Percentiles rank a stretch among this genome's conserved stretches.
Conservation (phyloP, 495 filamentous ascomycete genomes). For the Acidiella bohemica region DNA sequence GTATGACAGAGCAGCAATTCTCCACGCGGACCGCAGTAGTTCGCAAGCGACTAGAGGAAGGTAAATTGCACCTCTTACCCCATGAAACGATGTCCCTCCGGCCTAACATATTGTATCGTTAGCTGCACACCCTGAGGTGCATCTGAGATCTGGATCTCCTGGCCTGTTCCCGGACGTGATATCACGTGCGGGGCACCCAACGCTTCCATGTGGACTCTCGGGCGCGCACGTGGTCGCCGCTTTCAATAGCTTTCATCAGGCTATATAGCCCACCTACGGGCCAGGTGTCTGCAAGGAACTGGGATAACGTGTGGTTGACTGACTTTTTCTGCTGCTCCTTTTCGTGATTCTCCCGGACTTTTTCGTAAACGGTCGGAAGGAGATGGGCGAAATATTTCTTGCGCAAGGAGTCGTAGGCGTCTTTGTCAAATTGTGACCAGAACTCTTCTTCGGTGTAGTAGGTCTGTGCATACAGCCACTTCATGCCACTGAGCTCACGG, state of each 20-base stretch:
- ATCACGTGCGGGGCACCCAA: conserved; percentile 14
- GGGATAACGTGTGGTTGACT: neutral
- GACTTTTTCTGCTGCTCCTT: conserved; percentile 14
- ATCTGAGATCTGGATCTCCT: too few species aligned
- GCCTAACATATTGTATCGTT: too few species aligned
- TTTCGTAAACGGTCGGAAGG: conserved; percentile 41
- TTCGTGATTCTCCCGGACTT: conserved; percentile 32
- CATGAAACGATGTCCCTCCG: too few species aligned
- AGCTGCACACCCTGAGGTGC: too few species aligned
- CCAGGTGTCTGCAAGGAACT: conserved; percentile 8
- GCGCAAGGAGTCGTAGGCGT: conserved; percentile 37
- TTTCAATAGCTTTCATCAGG: conserved; percentile 11
- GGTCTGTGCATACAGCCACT: conserved; percentile 45
- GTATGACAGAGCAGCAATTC: too few species aligned
- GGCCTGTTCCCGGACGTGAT: too few species aligned
- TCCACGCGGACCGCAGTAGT: too few species aligned
- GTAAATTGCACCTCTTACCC: too few species aligned
- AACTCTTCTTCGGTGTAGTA: conserved; percentile 44
- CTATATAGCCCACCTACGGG: conserved; percentile 9
- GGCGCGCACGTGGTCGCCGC: conserved; percentile 11
- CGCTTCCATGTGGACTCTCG: conserved; percentile 6
- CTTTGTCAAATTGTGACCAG: conserved; percentile 39
- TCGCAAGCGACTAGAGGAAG: too few species aligned
- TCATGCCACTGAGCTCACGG: conserved; percentile 49
- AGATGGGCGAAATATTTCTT: conserved; percentile 36